Percentiles rank a stretch among this genome's conserved stretches.
Conservation (phyloP, 441 rosid genomes). For the Geranium incanum region DNA sequence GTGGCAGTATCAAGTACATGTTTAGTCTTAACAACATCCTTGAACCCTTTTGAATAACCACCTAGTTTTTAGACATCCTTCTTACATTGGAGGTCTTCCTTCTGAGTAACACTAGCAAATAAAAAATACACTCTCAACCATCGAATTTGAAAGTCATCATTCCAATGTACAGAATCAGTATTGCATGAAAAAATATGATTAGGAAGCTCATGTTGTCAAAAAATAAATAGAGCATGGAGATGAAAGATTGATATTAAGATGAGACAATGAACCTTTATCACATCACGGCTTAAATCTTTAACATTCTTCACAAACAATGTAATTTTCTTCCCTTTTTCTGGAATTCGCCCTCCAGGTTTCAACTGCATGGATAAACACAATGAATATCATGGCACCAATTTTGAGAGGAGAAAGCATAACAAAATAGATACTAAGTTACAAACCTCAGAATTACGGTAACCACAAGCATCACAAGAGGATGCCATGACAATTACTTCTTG, state of each 20-base stretch:
- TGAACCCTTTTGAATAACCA: not conserved
- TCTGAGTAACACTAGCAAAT: not conserved
- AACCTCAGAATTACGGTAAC: constrained; percentile 96
- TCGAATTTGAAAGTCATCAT: not conserved
- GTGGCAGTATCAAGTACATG: not conserved
- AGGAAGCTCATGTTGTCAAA: not conserved
- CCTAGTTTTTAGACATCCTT: not conserved
- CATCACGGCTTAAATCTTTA: constrained; percentile 81
- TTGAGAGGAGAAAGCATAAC: constrained; percentile 13
- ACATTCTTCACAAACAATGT: constrained; percentile 47
- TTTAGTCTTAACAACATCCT: not conserved
- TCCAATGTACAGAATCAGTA: not conserved
- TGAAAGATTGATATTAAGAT: constrained; percentile 9
- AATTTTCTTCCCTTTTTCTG: constrained; percentile 76
- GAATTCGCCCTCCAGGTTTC: constrained; percentile 83
- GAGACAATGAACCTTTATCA: constrained; percentile 59
- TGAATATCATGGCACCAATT: constrained; percentile 12
- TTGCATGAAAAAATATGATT: not conserved
- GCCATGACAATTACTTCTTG: constrained; percentile 99
- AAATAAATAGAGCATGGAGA: not conserved
- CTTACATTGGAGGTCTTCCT: not conserved
- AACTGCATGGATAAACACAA: constrained; percentile 40
- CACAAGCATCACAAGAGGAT: constrained; percentile 79
- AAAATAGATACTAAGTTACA: constrained; percentile 24
- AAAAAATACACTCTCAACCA: not conserved